These are phyloP conservation scores for Lactarius vividus DNA, from an alignment of 768 basidiomycete genomes.

Conservation along the genomic window DNA sequence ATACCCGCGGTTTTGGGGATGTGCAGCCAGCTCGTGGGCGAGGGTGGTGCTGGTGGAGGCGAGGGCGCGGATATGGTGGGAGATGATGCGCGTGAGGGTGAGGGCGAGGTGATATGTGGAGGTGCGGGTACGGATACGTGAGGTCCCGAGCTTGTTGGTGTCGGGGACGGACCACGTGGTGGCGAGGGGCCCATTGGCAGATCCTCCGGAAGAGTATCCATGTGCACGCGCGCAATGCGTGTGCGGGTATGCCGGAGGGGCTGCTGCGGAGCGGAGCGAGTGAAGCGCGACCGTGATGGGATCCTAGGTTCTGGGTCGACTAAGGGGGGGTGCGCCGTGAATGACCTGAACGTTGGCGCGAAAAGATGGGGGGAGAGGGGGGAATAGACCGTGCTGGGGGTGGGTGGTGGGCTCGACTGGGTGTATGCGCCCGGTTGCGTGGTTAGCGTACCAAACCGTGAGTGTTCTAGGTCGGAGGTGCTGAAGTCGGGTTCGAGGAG, in stretches of 20 bases:
- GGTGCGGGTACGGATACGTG: not conserved
- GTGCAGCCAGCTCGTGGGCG: slow-evolving; percentile 26
- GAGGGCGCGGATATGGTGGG: not conserved
- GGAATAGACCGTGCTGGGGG: not conserved
- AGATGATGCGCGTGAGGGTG: not conserved
- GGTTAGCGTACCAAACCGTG: not conserved
- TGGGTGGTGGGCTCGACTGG: not conserved
- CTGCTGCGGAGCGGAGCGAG: slow-evolving; percentile 8
- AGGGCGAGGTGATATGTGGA: not conserved
- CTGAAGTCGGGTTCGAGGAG: slow-evolving; percentile 21
- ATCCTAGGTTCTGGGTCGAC: slow-evolving; percentile 10
- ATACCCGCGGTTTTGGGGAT: slow-evolving; percentile 21
- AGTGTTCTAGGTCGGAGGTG: not conserved
- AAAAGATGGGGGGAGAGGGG: slow-evolving; percentile 11
- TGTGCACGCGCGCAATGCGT: slow-evolving; percentile 20
- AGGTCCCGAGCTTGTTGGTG: not conserved
- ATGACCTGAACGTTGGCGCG: slow-evolving; percentile 13
- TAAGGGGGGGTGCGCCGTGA: slow-evolving; percentile 5
- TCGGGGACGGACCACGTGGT: slow-evolving; percentile 10
- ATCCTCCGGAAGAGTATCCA: slow-evolving; percentile 28
- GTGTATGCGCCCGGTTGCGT: not conserved
- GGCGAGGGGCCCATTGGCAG: not conserved
- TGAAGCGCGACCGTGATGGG: slow-evolving; percentile 8
- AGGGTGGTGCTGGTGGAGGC: slow-evolving; percentile 6
- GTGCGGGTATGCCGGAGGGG: slow-evolving; percentile 24